Evolutionary conservation across 2,329 filamentous ascomycete genomes (phyloP).

Genomic region (Diaporthe capsici): DNA sequence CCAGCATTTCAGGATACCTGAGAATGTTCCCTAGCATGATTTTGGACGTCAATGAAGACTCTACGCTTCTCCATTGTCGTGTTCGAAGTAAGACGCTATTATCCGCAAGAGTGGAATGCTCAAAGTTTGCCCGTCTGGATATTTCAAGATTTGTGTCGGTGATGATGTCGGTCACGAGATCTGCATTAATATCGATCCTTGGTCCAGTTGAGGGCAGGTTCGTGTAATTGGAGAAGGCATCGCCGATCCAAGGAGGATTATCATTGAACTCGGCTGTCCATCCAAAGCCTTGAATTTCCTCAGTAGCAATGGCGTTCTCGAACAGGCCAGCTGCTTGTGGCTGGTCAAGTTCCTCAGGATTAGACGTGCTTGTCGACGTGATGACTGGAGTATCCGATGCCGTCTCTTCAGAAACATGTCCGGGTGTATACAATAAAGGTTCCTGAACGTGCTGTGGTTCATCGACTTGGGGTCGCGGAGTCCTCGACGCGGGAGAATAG

Average conservation of each 20-base stretch:
- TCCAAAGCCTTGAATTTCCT: background rate
- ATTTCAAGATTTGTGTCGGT: background rate
- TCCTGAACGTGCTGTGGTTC: background rate
- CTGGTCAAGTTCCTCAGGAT: background rate
- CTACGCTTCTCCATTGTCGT: background rate
- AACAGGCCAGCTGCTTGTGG: background rate
- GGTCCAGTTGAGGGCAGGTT: background rate
- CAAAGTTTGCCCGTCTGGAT: slow-evolving; percentile 4
- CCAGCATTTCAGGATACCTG: background rate
- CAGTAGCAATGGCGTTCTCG: background rate
- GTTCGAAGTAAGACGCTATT: background rate
- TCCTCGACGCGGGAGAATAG: background rate
- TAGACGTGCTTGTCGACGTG: background rate
- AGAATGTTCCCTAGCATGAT: background rate
- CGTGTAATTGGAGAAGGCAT: slow-evolving; percentile 1
- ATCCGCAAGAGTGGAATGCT: background rate
- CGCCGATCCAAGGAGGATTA: background rate
- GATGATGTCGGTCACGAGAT: background rate
- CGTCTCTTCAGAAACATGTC: background rate
- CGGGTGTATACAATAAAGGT: background rate
- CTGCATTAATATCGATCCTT: background rate
- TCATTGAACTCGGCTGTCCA: background rate
- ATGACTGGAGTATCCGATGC: background rate
- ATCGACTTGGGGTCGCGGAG: background rate
- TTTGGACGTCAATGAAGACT: background rate